Base-by-base conservation (phyloP, 148 eudicot genomes). In the Fagopyrum esculentum region DNA sequence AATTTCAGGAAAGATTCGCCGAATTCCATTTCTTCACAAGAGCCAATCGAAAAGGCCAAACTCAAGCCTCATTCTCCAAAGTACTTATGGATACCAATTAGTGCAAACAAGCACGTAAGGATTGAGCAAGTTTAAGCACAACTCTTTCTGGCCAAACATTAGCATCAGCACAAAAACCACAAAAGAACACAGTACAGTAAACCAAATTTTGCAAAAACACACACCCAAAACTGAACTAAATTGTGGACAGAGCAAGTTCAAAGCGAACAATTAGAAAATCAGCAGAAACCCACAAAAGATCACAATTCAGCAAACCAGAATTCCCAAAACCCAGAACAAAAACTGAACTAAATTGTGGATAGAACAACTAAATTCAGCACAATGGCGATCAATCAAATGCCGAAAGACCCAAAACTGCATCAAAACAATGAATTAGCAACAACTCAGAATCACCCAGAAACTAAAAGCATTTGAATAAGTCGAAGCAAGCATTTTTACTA, bases 271-370 rank as follows among this genome's bases (percentile, higher is more conserved):
- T 35, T 35, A 35, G 40, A 35, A 16, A 61, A 30, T 63, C 45
- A 29, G 69, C 47, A 66, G 46, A 66, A 43, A 66, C 71, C 46
- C 71, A 66, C 46, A 66, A 66, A 40, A 66, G 69, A 40, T 66
- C 19, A 63, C 69, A 63, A 12, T 35, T 35, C 69, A 63, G 8
- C 4, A 1, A 2, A 35, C n/a, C 69, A 63, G 13, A 63, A 63
- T 63, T 35, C 35, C 15, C 69, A 35, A 63, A 13, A 11, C 19
- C 71, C 35, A 13, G 1, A 17, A n/a, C 71, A n/a, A 66, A 66
- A 66, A 66, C 43, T 40, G 17, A 66, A 64, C 46, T 66, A 40
- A 66, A 66, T 5, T 66, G 47, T 15, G 5, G 9, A 35, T 8
- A 66, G 47, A 40, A 40, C 47, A 66, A 43, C 45, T 35, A 22